Base-by-base conservation (phyloP, 805 yeast species). In the Dipodascus geniculatus region DNA sequence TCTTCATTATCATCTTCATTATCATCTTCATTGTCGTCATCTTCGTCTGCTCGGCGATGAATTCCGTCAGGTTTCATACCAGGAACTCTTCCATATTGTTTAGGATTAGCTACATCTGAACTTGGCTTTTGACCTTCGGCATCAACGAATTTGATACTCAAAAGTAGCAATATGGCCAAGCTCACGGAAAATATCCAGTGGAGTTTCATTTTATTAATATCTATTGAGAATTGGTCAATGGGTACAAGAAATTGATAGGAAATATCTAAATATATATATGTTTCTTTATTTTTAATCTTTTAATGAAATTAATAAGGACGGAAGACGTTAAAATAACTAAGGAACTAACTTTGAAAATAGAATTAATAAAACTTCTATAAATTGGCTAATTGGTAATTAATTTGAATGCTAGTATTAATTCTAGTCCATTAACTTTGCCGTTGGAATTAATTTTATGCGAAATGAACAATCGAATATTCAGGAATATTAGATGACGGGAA, bases 1-100 rank as follows among this genome's bases (percentile, higher is more conserved):
- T 64, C 58, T 54, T 53, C 56, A n/a, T 54, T 28, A 11, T 6
- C 33, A 11, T 6, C 6, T 11, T 28, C 33, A 28, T 28, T 11
- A 6, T 28, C 33, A 28, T 19, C 28, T 50, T 23, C 24, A 31
- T 23, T 20, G 14, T 14, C 52, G 16, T 20, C 33, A 28, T 28
- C 33, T 6, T 28, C 33, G 11, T 28, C 11, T 6, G 33, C 6
- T 28, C 33, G 6, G 11, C 33, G 33, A 11, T 28, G 11, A 28
- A 28, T 11, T 28, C 11, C 9, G 33, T 11, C 33, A 6, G 9
- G 9, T 28, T 28, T 28, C n/a, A n/a, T n/a, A n/a, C n/a, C n/a
- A 28, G 33, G 9, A 6, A 28, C 33, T 28, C 11, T 28, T 11
- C 11, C 33, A 28, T 6, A 6, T 28, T 6, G 6, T 28, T 11